Base-by-base conservation (phyloP, 139 green algal species). In the Marvania coccoides region DNA sequence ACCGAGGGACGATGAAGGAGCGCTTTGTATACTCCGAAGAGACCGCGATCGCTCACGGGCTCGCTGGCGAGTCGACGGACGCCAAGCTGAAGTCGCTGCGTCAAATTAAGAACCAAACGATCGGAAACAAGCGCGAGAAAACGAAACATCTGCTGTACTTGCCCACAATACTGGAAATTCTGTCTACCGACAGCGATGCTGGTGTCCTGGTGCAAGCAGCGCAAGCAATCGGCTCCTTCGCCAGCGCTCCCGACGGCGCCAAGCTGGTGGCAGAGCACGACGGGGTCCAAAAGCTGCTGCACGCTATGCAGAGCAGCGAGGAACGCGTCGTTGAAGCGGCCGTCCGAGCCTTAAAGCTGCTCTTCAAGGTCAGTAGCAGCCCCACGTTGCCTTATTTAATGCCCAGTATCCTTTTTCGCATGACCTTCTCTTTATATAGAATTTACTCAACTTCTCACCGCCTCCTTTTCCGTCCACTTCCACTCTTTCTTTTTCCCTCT, bases 21-120 rank as follows among this genome's bases (percentile, higher is more conserved):
- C n/a, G n/a, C n/a, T n/a, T n/a, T n/a, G n/a, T n/a, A n/a, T n/a
- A n/a, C n/a, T n/a, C n/a, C n/a, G n/a, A n/a, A n/a, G n/a, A n/a
- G n/a, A n/a, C n/a, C n/a, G n/a, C n/a, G n/a, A n/a, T 51, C 42
- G 42, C 42, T 51, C 19, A n/a, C 15, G n/a, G 55, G 14, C 36
- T 63, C 15, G 26, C 10, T 19, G 9, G 15, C 13, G 24, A 36
- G 31, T 75, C 83, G 28, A n/a, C 29, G 6, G 57, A 69, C 13
- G 53, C 64, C 4, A 39, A 70, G 23, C 63, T 85, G 31, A 68
- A 71, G 30, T 78, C 83, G 3, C 51, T 90, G 26, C 66, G 83
- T 28, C 71, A 78, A 37, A 74, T 90, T 24, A 90, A 90, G 63
- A 90, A 90, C 65, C 65, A 77, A 23, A 75, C 90, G 10, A 88